Conservation (phyloP, 176 grass and related monocot species). For the Cenchrus fungigraminus region DNA sequence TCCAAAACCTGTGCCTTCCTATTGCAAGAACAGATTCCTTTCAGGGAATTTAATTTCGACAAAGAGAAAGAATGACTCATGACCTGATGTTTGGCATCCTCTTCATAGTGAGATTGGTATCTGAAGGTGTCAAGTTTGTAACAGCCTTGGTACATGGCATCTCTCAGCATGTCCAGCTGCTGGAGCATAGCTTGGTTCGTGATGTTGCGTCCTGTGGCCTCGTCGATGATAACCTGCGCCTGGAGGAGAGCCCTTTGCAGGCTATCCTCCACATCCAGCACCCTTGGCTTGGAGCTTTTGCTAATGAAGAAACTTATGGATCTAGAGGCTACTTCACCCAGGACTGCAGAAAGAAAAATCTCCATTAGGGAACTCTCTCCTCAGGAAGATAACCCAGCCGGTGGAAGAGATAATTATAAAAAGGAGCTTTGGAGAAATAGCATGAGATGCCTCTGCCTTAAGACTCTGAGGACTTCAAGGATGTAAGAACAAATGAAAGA, state of each 20-base stretch:
- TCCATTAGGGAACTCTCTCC: background rate
- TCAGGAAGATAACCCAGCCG: background rate
- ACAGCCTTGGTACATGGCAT: background rate
- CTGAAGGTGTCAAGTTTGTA: slow-evolving; percentile 13
- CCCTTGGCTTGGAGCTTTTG: background rate
- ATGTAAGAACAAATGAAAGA: background rate
- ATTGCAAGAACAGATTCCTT: background rate
- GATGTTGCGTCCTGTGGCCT: background rate
- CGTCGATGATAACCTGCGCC: background rate
- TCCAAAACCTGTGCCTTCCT: background rate
- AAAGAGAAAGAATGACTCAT: background rate
- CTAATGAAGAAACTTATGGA: background rate
- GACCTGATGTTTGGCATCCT: background rate
- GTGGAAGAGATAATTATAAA: background rate
- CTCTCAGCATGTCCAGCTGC: background rate
- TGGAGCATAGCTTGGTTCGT: slow-evolving; percentile 9
- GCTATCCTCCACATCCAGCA: background rate
- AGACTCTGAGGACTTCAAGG: background rate
- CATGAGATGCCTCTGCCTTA: background rate
- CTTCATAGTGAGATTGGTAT: background rate
- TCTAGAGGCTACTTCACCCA: too few relatives aligned
- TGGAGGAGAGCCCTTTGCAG: background rate
- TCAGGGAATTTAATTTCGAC: background rate
- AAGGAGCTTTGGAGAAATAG: background rate
- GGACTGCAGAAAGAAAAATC: too few relatives aligned